phyloP scores from a whole-genome alignment of 495 filamentous ascomycete species.

The Pyronema domesticum region DNA sequence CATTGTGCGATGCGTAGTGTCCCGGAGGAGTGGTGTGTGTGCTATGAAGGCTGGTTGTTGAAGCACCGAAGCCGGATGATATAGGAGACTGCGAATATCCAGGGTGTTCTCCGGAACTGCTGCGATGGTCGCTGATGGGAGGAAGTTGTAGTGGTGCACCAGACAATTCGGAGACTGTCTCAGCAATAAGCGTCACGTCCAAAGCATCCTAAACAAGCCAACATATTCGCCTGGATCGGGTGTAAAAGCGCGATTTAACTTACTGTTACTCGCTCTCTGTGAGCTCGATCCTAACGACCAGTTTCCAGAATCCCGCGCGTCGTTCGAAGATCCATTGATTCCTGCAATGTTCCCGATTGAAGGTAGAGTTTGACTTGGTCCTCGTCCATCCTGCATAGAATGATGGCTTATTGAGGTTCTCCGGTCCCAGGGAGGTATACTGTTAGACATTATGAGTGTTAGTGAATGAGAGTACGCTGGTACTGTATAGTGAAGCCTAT shows the following conservation, averaged over 20 bases:
- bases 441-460: not conserved
- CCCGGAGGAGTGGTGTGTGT: conserved; percentile 17
- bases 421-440: too few species aligned
- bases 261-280: conserved; percentile 21
- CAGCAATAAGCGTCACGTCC: not conserved
- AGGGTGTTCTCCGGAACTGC: conserved; percentile 16
- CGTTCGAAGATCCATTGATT: conserved; percentile 15
- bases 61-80: conserved; percentile 19
- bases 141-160: conserved; percentile 21
- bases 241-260: not conserved
- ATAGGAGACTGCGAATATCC: conserved; percentile 21
- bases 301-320: conserved; percentile 24
- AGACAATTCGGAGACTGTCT: conserved; percentile 20
- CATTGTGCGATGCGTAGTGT: conserved; percentile 12
- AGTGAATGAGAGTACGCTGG: not conserved
- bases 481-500: not conserved
- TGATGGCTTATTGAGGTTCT: not conserved
- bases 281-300: conserved; percentile 21
- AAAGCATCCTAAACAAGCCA: not conserved
- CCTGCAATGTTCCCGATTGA: conserved; percentile 19
- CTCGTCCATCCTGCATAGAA: not conserved
- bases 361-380: conserved; percentile 14
- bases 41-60: conserved; percentile 19
- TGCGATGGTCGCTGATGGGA: conserved; percentile 23
- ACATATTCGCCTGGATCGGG: not conserved